Conservation (phyloP, 2,329 filamentous ascomycete genomes). For the Kalaharituber pfeilii region DNA sequence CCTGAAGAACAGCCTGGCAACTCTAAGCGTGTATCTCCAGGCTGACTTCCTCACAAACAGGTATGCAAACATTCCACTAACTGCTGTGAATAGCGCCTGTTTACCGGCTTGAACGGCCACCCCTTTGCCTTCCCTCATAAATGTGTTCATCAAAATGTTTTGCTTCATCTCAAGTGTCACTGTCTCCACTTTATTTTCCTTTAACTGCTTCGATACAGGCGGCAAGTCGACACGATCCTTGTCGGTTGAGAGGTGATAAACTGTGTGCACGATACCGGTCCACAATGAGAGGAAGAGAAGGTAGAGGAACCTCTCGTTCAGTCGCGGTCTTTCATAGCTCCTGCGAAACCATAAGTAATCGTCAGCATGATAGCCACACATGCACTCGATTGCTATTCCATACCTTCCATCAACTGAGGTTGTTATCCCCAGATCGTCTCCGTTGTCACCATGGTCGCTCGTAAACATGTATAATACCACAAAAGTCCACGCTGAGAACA, state of each 20-base stretch:
- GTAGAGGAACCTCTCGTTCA: constrained; percentile 22
- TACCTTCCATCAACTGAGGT: no score
- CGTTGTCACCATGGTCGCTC: constrained; percentile 10
- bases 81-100: constrained; percentile 11
- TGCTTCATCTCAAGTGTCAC: not conserved
- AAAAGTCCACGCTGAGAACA: constrained; percentile 19
- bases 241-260: constrained; percentile 18
- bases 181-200: constrained; percentile 3
- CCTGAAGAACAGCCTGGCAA: constrained; percentile 19
- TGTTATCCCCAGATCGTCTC: constrained; percentile 17
- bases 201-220: constrained; percentile 9
- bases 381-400: constrained; percentile 17
- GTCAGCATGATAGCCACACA: no score
- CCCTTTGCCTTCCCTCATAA: not conserved
- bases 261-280: constrained; percentile 18
- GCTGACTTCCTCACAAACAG: constrained; percentile 16
- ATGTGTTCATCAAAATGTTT: constrained; percentile 10
- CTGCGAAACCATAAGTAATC: constrained; percentile 12
- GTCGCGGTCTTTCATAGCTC: constrained; percentile 17
- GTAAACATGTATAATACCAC: constrained; percentile 20
- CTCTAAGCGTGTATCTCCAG: constrained; percentile 17
- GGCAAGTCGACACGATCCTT: constrained; percentile 18
- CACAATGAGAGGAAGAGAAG: constrained; percentile 17
- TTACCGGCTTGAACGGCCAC: not conserved
- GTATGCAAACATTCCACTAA: constrained; percentile 18